Conservation (phyloP, 2,329 filamentous ascomycete genomes). For the Aspergillus cejpii region DNA sequence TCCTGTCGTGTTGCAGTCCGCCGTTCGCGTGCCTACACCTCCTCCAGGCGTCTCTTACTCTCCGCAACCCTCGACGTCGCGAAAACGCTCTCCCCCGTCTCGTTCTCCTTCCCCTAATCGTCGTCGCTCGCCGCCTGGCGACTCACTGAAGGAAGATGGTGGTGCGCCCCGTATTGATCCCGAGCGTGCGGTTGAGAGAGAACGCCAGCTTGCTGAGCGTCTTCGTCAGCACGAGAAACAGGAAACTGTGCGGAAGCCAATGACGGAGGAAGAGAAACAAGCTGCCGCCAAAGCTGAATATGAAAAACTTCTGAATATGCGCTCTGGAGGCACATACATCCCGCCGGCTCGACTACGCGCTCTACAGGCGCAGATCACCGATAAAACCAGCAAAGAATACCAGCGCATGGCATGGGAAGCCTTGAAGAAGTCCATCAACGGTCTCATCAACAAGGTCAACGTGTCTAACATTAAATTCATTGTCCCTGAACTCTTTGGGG, state of each 20-base stretch:
- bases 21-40: constrained; percentile 55
- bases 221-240: constrained; percentile 48
- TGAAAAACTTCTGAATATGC: constrained; percentile 83
- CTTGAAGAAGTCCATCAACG: constrained; percentile 97
- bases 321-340: constrained; percentile 93
- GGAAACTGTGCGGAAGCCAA: constrained; percentile 45
- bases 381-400: constrained; percentile 93
- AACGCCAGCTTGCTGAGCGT: constrained; percentile 48
- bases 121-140: constrained; percentile 43
- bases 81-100: constrained; percentile 53
- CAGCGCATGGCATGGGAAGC: constrained; percentile 99
- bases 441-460: constrained; percentile 98
- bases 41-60: constrained; percentile 45
- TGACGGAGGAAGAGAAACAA: constrained; percentile 75
- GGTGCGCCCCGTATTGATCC: constrained; percentile 47
- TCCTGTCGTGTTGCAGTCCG: constrained; percentile 47
- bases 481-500: constrained; percentile 88
- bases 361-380: constrained; percentile 92
- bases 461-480: constrained; percentile 97
- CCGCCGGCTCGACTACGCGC: constrained; percentile 84
- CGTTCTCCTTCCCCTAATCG: constrained; percentile 49
- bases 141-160: constrained; percentile 28
- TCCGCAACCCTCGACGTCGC: constrained; percentile 44
- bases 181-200: constrained; percentile 45
- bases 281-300: constrained; percentile 86